These are phyloP conservation scores for Pelagophyceae sp. DNA, from an alignment of 352 stramenopile species.

Conservation along the genomic window DNA sequence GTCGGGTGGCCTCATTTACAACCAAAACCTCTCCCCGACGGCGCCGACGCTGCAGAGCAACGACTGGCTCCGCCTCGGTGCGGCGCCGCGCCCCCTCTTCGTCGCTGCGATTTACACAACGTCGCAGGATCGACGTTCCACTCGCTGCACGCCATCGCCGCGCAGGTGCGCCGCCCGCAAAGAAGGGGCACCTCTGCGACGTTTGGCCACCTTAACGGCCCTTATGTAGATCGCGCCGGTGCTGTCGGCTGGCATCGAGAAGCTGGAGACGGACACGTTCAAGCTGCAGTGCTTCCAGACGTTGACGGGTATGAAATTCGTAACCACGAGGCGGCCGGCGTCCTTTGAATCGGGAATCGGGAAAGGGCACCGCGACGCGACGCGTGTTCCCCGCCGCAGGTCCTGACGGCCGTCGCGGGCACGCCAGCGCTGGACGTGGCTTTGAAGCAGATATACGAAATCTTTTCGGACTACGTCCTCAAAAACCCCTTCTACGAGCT, in stretches of 20 bases:
- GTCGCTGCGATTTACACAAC: not conserved
- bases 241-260: constrained; percentile 70
- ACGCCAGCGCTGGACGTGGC: constrained; percentile 68
- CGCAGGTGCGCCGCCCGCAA: too few relatives aligned
- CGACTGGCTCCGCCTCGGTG: constrained; percentile 68
- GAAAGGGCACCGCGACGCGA: too few relatives aligned
- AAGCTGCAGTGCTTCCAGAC: constrained; percentile 81
- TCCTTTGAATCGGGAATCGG: not conserved
- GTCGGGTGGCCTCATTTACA: constrained; percentile 79
- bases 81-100: not conserved
- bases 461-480: constrained; percentile 88
- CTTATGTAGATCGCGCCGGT: constrained; percentile 56
- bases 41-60: constrained; percentile 75
- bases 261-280: constrained; percentile 78
- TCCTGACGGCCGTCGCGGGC: constrained; percentile 25
- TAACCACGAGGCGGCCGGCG: constrained; percentile 33
- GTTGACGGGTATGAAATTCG: constrained; percentile 80
- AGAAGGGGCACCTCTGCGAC: not conserved
- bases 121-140: constrained; percentile 79
- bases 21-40: constrained; percentile 69
- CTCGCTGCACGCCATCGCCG: constrained; percentile 79
- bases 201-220: not conserved
- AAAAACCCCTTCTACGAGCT: constrained; percentile 92
- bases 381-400: too few relatives aligned
- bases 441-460: constrained; percentile 74